Conservation (phyloP, 257 asterid genomes). For the Apocynum venetum region DNA sequence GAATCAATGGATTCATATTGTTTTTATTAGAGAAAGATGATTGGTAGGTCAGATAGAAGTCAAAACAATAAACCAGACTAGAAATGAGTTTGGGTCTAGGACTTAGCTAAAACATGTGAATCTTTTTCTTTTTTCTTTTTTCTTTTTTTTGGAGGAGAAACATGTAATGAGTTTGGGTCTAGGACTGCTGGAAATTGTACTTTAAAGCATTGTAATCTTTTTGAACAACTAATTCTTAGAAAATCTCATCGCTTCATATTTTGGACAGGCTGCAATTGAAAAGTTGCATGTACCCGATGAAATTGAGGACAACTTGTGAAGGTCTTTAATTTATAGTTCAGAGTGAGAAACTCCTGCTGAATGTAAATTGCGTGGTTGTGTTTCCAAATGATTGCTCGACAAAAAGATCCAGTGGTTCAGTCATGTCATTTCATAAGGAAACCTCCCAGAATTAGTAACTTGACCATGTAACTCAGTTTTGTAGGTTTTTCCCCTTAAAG, state of each 20-base stretch:
- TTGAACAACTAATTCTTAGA: neutral
- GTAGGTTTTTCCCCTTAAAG: conserved; percentile 4
- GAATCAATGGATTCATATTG: neutral
- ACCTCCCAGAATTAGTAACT: neutral
- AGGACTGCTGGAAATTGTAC: neutral
- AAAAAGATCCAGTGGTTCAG: neutral
- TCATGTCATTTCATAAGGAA: neutral
- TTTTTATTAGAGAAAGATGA: neutral
- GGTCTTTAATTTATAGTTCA: conserved; percentile 10
- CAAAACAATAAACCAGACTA: neutral
- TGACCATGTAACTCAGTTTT: conserved; percentile 19
- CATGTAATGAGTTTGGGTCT: neutral
- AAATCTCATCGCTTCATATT: neutral
- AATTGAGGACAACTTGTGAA: conserved; percentile 55
- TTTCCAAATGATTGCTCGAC: conserved; percentile 24
- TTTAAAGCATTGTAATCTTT: neutral
- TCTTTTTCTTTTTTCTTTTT: too few relatives aligned
- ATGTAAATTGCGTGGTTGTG: conserved; percentile 29
- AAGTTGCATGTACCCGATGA: conserved; percentile 95
- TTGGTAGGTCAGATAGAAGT: neutral
- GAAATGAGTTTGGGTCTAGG: neutral
- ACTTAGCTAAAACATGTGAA: neutral
- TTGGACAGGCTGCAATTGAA: conserved; percentile 79
- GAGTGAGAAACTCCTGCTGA: conserved; percentile 14
- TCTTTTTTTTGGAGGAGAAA: too few relatives aligned